Evolutionary conservation across 345 rosid species (phyloP).

Genomic region (Pseudoturritis turrita): DNA sequence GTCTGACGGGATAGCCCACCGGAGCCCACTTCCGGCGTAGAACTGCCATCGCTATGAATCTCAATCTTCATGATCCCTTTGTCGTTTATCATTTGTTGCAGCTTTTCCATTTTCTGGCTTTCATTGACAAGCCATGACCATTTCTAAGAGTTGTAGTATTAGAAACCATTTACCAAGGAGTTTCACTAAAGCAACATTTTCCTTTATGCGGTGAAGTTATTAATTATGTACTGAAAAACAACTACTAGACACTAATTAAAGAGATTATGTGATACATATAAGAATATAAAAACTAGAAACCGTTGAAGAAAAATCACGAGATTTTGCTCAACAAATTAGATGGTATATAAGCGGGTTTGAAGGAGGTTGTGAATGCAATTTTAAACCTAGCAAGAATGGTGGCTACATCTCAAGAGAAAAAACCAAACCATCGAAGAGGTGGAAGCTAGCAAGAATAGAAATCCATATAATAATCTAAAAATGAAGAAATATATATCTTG

Average conservation of each 20-base stretch:
- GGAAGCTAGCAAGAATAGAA: not conserved
- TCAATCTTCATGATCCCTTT: slow-evolving; percentile 34
- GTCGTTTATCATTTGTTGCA: slow-evolving; percentile 20
- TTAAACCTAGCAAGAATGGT: not conserved
- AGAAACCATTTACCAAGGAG: not conserved
- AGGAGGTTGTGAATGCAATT: not conserved
- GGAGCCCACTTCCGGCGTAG: not conserved
- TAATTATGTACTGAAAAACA: not conserved
- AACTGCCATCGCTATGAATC: slow-evolving; percentile 23
- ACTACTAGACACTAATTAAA: not conserved
- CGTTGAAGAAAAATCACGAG: not conserved
- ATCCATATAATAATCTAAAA: not conserved
- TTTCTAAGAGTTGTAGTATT: not conserved
- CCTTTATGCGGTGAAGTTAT: not conserved
- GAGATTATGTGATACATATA: not conserved
- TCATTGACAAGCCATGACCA: not conserved
- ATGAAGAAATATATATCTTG: not conserved
- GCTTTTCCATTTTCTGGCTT: slow-evolving; percentile 33
- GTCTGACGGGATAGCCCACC: slow-evolving; percentile 45
- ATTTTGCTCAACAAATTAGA: not conserved
- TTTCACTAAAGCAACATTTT: not conserved
- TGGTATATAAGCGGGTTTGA: not conserved
- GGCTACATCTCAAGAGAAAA: not conserved
- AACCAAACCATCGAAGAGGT: not conserved
- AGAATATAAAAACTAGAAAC: not conserved